Conservation (phyloP, 2,329 filamentous ascomycete species). For the Aspergillus sp. region DNA sequence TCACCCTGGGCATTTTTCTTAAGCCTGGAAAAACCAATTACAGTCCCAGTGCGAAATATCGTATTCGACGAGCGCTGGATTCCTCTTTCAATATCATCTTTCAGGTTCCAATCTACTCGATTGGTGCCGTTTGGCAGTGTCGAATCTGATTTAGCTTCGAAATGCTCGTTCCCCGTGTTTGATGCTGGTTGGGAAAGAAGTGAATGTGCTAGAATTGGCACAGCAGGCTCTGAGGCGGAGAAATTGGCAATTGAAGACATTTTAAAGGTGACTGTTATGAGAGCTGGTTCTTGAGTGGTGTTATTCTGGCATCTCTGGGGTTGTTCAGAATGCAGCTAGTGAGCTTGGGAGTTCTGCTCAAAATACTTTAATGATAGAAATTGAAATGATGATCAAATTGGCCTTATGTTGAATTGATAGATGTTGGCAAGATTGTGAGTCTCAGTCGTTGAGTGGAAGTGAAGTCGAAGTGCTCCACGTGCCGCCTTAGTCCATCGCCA, state of each 20-base stretch:
- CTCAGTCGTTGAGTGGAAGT: no score
- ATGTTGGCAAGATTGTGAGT: no score
- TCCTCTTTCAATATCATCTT: constrained; percentile 16
- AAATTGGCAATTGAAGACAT: constrained; percentile 15
- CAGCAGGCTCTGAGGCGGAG: constrained; percentile 25
- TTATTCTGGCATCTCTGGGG: background rate
- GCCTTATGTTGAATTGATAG: no score
- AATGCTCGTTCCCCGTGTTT: background rate
- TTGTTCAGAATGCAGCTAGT: no score
- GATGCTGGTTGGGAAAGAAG: constrained; percentile 13
- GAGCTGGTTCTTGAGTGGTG: background rate
- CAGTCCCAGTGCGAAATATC: constrained; percentile 23
- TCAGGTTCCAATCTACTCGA: constrained; percentile 20
- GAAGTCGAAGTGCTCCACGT: no score
- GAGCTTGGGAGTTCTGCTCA: no score
- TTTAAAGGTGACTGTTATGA: background rate
- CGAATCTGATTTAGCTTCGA: background rate
- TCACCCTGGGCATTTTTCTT: constrained; percentile 15
- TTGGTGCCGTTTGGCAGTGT: background rate
- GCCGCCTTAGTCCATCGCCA: no score
- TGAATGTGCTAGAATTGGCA: constrained; percentile 26
- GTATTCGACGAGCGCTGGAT: constrained; percentile 7
- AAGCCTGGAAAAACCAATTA: constrained; percentile 29
- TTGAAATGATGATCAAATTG: no score
- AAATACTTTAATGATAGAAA: no score